A percentile compares a stretch with the other conserved stretches of the same genome.
These are phyloP conservation scores for Elongisporangium senticosum DNA, from an alignment of 352 stramenopile genomes.

Conservation along the genomic window DNA sequence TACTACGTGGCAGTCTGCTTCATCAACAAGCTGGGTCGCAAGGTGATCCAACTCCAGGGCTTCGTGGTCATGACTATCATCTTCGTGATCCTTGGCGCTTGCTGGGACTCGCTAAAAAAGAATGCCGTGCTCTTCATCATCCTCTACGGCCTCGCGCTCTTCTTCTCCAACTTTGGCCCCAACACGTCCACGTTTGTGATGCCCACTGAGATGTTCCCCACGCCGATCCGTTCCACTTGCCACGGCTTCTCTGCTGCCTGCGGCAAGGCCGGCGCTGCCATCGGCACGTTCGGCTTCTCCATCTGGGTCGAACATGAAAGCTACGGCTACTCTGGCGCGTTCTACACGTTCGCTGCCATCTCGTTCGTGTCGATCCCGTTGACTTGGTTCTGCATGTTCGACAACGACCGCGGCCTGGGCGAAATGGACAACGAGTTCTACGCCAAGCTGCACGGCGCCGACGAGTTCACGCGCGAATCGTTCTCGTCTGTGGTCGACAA, in stretches of 20 bases:
- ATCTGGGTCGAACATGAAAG: slow-evolving; percentile 54
- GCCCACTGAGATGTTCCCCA: slow-evolving; percentile 83
- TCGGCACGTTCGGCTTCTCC: slow-evolving; percentile 62
- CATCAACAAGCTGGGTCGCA: slow-evolving; percentile 46
- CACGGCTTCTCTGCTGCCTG: slow-evolving; percentile 84
- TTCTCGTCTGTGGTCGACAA: slow-evolving; percentile 1
- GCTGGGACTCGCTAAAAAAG: slow-evolving; percentile 28
- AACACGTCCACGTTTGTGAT: slow-evolving; percentile 86
- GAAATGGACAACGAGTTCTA: slow-evolving; percentile 62
- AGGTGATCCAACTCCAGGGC: slow-evolving; percentile 47
- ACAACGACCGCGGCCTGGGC: slow-evolving; percentile 46
- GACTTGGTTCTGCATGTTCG: slow-evolving; percentile 62
- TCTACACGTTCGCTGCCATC: slow-evolving; percentile 63
- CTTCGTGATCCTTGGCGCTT: slow-evolving; percentile 27
- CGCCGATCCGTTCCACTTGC: slow-evolving; percentile 79
- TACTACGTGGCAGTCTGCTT: slow-evolving; percentile 63
- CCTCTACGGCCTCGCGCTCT: slow-evolving; percentile 44
- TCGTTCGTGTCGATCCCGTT: slow-evolving; percentile 44
- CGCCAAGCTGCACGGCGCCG: slow-evolving; percentile 21
- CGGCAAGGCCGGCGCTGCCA: slow-evolving; percentile 82
- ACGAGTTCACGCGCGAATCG: slow-evolving; percentile 15
- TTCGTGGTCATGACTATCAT: slow-evolving; percentile 39
- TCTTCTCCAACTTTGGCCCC: slow-evolving; percentile 56
- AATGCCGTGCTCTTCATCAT: slow-evolving; percentile 33
- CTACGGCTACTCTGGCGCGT: slow-evolving; percentile 54